Percentiles rank a stretch among this genome's conserved stretches.
Evolutionary conservation across 148 eudicot genomes (phyloP).

Genomic region (Fagopyrum tataricum): DNA sequence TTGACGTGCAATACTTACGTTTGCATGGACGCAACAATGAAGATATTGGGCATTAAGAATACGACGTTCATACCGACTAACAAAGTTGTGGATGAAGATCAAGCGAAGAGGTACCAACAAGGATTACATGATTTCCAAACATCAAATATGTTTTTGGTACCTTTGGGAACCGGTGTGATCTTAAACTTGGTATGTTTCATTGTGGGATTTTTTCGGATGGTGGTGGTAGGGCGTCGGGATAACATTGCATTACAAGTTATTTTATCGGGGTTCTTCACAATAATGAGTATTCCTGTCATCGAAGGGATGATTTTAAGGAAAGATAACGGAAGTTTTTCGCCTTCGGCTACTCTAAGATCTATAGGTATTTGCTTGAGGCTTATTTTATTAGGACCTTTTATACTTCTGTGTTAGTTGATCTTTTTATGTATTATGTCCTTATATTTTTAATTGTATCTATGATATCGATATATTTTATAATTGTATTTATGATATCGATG

Average conservation of each 20-base stretch:
- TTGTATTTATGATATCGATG: no score
- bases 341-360: constrained; percentile 20
- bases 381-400: constrained; percentile 29
- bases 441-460: no score
- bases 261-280: constrained; percentile 28
- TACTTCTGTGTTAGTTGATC: background rate
- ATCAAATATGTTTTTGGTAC: constrained; percentile 38
- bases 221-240: constrained; percentile 12
- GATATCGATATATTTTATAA: no score
- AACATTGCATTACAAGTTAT: constrained; percentile 34
- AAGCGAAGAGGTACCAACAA: constrained; percentile 29
- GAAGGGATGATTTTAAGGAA: constrained; percentile 67
- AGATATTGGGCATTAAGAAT: constrained; percentile 30
- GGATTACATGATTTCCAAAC: constrained; percentile 54
- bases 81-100: constrained; percentile 42
- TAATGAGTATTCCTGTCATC: constrained; percentile 41
- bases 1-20: constrained; percentile 33
- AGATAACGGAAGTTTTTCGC: constrained; percentile 46
- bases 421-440: no score
- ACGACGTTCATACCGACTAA: constrained; percentile 50
- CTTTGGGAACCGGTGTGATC: constrained; percentile 35
- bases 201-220: constrained; percentile 27
- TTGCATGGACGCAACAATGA: constrained; percentile 31
- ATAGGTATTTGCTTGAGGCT: constrained; percentile 16
- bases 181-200: constrained; percentile 36